A percentile compares a stretch with the other conserved stretches of the same genome.
These are phyloP conservation scores for Trametes punicea DNA, from an alignment of 768 basidiomycete species.

Conservation along the genomic window DNA sequence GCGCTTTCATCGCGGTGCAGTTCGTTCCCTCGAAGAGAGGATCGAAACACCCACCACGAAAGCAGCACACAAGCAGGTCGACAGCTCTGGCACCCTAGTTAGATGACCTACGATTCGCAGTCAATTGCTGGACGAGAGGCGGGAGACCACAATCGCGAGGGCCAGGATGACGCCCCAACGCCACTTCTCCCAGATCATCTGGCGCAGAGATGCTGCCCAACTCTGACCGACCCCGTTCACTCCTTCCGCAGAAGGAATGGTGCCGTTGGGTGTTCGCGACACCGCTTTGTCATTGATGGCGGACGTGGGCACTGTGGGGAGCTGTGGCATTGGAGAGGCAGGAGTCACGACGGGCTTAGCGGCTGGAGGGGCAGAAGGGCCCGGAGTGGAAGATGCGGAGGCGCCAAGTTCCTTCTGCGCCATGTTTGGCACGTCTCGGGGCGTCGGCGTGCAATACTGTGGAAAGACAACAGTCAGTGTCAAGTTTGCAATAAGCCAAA, in stretches of 20 bases:
- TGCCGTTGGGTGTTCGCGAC: constrained; percentile 9
- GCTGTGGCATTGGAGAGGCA: neutral
- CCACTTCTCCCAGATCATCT: constrained; percentile 81
- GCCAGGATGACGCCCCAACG: constrained; percentile 77
- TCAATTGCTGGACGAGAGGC: constrained; percentile 52
- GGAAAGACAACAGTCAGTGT: constrained; percentile 22
- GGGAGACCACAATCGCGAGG: constrained; percentile 73
- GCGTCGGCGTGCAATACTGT: constrained; percentile 66
- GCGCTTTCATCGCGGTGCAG: too few species aligned
- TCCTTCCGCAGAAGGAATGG: constrained; percentile 16
- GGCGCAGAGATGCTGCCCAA: constrained; percentile 60
- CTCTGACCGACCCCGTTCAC: constrained; percentile 34
- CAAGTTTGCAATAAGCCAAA: neutral
- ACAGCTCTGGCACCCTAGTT: too few species aligned
- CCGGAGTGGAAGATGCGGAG: constrained; percentile 29
- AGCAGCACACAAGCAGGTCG: too few species aligned
- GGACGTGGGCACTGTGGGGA: neutral
- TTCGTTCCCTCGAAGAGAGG: too few species aligned
- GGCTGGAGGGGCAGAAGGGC: constrained; percentile 9
- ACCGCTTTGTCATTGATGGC: constrained; percentile 9
- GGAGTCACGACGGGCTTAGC: neutral
- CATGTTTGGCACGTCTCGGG: constrained; percentile 90
- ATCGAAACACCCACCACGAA: too few species aligned
- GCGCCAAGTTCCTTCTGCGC: constrained; percentile 71
- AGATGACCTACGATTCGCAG: too few species aligned